Conservation (phyloP, 192 early-diverging fungal genomes). For the Chytriomyces confervae region DNA sequence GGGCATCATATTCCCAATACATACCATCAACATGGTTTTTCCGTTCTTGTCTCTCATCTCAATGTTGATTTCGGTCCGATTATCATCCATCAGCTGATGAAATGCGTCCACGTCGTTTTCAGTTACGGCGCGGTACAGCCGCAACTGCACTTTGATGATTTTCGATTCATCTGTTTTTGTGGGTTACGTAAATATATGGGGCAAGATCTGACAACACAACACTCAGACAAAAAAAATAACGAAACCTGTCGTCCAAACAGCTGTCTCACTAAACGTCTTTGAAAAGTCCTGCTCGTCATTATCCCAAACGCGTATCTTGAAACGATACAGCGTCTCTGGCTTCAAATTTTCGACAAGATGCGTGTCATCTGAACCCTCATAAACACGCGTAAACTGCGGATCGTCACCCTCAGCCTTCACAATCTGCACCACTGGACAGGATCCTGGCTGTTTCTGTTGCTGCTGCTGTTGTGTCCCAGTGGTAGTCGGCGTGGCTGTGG, state of each 20-base stretch:
- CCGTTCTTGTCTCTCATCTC: slow-evolving; percentile 55
- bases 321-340: slow-evolving; percentile 50
- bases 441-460: too few relatives aligned
- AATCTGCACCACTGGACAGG: slow-evolving; percentile 19
- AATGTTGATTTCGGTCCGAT: slow-evolving; percentile 46
- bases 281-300: slow-evolving; percentile 38
- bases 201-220: neutral
- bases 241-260: slow-evolving; percentile 44
- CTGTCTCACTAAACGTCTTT: slow-evolving; percentile 39
- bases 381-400: slow-evolving; percentile 45
- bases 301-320: slow-evolving; percentile 47
- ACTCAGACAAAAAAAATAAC: neutral
- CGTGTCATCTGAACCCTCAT: slow-evolving; percentile 47
- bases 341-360: slow-evolving; percentile 48
- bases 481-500: neutral
- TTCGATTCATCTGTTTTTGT: slow-evolving; percentile 44
- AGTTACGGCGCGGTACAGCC: slow-evolving; percentile 48
- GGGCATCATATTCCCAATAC: too few relatives aligned
- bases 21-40: slow-evolving; percentile 56
- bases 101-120: slow-evolving; percentile 46
- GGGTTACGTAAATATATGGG: neutral
- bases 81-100: slow-evolving; percentile 34
- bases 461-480: too few relatives aligned
- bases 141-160: slow-evolving; percentile 37
- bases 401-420: slow-evolving; percentile 28